These are phyloP conservation scores for Zasmidium angulare DNA, from an alignment of 2,329 filamentous ascomycete genomes.

Conservation along the genomic window DNA sequence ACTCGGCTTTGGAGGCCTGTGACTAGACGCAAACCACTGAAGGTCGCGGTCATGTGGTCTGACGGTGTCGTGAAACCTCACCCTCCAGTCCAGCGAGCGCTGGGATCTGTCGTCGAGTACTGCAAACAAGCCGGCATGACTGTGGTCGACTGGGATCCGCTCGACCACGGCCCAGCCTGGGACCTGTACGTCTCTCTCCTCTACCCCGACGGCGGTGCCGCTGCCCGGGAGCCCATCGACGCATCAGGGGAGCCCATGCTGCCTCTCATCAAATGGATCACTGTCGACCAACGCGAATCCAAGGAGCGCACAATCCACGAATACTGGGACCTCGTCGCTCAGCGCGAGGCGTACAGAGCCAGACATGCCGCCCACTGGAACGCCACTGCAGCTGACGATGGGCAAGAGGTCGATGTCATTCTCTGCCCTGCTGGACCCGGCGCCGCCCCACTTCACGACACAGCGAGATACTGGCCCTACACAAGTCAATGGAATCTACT, in stretches of 20 bases:
- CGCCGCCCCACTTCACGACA: conserved; percentile 52
- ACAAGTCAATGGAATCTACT: conserved; percentile 66
- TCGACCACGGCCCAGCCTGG: conserved; percentile 40
- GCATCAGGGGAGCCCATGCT: conserved; percentile 56
- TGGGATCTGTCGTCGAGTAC: conserved; percentile 52
- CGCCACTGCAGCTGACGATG: conserved; percentile 48
- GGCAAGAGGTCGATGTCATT: conserved; percentile 53
- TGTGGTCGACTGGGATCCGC: conserved; percentile 59
- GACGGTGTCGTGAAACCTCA: conserved; percentile 54
- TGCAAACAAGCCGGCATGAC: conserved; percentile 55
- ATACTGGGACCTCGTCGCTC: conserved; percentile 59
- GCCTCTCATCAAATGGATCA: conserved; percentile 59
- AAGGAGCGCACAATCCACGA: conserved; percentile 48
- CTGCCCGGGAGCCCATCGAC: conserved; percentile 47
- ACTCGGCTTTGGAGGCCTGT: conserved; percentile 65
- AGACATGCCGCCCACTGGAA: conserved; percentile 66
- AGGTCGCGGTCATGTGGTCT: conserved; percentile 55
- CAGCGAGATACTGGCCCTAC: conserved; percentile 62
- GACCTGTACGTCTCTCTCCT: conserved; percentile 25
- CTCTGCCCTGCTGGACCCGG: conserved; percentile 54
- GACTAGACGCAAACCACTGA: conserved; percentile 39
- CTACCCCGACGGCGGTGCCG: conserved; percentile 49
- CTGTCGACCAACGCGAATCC: conserved; percentile 45
- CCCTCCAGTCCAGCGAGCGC: conserved; percentile 58
- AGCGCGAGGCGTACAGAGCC: conserved; percentile 58